Evolutionary conservation across 345 rosid genomes (phyloP), one percentile per base, ranked within the genome.

Genomic region (Mangifera indica): DNA sequence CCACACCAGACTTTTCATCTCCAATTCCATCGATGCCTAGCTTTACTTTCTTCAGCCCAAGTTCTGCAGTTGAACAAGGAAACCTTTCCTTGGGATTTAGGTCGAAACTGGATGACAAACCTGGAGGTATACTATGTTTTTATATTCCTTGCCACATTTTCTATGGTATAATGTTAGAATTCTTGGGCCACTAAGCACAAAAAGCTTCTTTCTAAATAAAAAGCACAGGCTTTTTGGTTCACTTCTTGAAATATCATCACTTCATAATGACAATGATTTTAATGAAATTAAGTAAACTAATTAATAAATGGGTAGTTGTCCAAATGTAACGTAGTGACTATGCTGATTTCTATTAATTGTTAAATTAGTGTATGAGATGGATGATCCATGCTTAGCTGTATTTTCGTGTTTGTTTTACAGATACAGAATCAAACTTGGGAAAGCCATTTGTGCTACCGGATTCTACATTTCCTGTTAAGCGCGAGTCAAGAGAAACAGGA

Each of bases 11-110:
- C 42, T 72, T 83, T 58, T 70, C 84, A 51, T 76, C 80, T 22
- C 76, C 89, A 66, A 18, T 90, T 56, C 77, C 81, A 22, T 85
- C 96, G 17, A 84, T 90, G 88, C 91, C 86, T 52, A 93, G 97
- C 77, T 86, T 90, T 76, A 74, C 83, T 54, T 93, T 93, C 82
- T 83, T 85, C 67, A 72, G 87, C 62, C 87, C 87, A 21, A 52
- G 60, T 67, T 60, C 86, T 63, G 75, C 60, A 15, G 66, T 44
- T 5, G 78, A 79, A 62, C 84, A 67, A 22, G 71, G 40, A 69
- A 70, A 60, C 24, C 26, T 71, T 48, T 26, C 66, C 0, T 44
- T 74, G 5, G 71, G 54, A 40, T 57, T 20, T 73, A 32, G 63
- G 51, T 56, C 81, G 40, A 66, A 76, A 60, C 70, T 62, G 59